Conservation (phyloP, 106 monocot species). For the Dendrobium officinale region DNA sequence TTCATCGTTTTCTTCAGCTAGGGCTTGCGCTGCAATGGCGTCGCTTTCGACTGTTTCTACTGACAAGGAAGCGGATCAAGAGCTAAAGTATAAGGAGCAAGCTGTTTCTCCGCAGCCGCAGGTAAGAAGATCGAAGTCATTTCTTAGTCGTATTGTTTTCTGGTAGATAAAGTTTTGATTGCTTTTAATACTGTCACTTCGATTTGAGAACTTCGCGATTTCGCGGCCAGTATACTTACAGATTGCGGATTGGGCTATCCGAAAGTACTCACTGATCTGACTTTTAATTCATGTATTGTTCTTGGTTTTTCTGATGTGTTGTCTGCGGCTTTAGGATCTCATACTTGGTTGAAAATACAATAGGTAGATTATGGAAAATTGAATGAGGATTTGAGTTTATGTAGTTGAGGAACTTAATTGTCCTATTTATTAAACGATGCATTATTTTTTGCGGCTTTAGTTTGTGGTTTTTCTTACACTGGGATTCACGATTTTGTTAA, state of each 20-base stretch:
- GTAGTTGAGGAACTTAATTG: not conserved
- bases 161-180: not conserved
- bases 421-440: not conserved
- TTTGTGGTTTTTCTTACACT: not conserved
- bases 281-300: not conserved
- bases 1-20: not conserved
- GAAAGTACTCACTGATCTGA: not conserved
- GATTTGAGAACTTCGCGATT: not conserved
- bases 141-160: not conserved
- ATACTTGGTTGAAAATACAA: not conserved
- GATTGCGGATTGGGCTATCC: not conserved
- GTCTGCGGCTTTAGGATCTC: not conserved
- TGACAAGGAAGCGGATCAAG: constrained; percentile 1
- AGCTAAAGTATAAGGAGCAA: not conserved
- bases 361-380: not conserved
- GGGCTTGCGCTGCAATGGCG: constrained; percentile 1
- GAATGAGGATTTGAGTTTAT: not conserved
- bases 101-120: not conserved
- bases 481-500: not conserved
- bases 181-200: not conserved
- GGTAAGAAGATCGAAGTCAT: not conserved
- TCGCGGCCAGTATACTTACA: not conserved
- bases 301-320: not conserved
- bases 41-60: not conserved
- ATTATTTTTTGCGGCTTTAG: not conserved